These are phyloP conservation scores for Ettlia oleoabundans DNA, from an alignment of 139 green algal genomes.

Conservation along the genomic window DNA sequence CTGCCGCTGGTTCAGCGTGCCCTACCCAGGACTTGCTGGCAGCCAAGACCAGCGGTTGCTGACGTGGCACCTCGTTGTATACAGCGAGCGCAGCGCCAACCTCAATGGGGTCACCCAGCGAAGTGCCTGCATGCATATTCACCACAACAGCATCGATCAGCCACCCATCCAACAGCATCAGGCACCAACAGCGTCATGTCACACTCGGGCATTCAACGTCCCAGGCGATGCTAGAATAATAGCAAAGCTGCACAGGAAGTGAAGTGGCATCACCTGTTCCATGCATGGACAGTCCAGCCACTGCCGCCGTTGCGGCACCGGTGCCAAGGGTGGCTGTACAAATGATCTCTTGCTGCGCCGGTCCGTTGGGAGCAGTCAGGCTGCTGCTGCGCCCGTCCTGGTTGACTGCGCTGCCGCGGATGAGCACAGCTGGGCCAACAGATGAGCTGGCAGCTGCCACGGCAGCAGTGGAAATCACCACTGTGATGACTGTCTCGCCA, in stretches of 20 bases:
- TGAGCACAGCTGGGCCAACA: not conserved
- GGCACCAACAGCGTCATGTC: not conserved
- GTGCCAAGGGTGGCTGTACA: constrained; percentile 47
- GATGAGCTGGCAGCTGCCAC: not conserved
- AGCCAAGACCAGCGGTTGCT: constrained; percentile 52
- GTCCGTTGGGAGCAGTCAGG: constrained; percentile 90
- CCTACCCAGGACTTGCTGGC: constrained; percentile 84
- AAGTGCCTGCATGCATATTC: constrained; percentile 53
- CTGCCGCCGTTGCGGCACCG: not conserved
- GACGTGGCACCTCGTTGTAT: not conserved
- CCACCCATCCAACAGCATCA: too few relatives aligned
- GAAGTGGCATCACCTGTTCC: constrained; percentile 67
- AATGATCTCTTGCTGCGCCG: constrained; percentile 84
- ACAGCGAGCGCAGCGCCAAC: constrained; percentile 57
- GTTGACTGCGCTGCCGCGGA: constrained; percentile 55
- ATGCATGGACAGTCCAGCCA: constrained; percentile 61
- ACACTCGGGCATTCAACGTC: not conserved
- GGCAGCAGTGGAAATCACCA: constrained; percentile 13
- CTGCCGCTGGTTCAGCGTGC: constrained; percentile 84
- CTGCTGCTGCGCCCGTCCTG: constrained; percentile 81
- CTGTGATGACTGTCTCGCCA: constrained; percentile 52
- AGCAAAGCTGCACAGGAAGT: not conserved
- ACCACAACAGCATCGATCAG: too few relatives aligned
- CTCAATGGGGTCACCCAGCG: constrained; percentile 81
- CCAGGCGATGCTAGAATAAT: not conserved